Evolutionary conservation across 2,329 filamentous ascomycete species (phyloP), one percentile per base, ranked within the genome.

Genomic region (Fusarium proliferatum): DNA sequence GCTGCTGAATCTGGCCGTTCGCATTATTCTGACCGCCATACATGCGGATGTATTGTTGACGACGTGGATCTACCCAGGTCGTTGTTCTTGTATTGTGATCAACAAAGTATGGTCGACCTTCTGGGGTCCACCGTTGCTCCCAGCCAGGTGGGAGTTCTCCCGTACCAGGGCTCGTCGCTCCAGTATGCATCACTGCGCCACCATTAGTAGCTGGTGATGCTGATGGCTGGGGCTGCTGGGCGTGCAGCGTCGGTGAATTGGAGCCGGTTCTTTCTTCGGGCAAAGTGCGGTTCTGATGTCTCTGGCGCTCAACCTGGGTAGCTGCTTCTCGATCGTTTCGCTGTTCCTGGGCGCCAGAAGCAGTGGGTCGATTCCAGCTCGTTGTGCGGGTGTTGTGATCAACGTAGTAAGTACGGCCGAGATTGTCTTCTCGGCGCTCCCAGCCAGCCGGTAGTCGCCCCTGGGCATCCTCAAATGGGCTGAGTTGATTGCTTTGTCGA

Each of bases 71-170:
- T 21, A 99, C 96, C 96, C 96, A 99, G 2, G 96, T 98, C 0
- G 96, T 99, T 3, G 96, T 98, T 74, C 96, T 91, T 15, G 96
- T 98, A 81, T 98, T 99, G 84, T 99, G 96, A 81, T 99, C 96
- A 56, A 99, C 96, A 83, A 98, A 99, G 84, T 99, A 99, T 13
- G 96, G 89, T 57, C 96, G 91, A 34, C 96, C 95, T 86, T 99
- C 96, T 1, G 96, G 96, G 0, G 96, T 99, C 84, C 94, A 95
- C 77, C 96, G 89, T 82, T 98, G 95, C 83, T 99, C 96, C 96
- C 96, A 99, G 34, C 96, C 94, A 26, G 96, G 92, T 43, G 96
- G 96, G 68, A 99, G 90, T 84, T 99, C 96, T 70, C 96, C 96
- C 67, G 94, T 96, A 48, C 96, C 96, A 60, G 96, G 94, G 75